Conservation (phyloP, 2,329 filamentous ascomycete genomes). For the Microdochium trichocladiopsis region DNA sequence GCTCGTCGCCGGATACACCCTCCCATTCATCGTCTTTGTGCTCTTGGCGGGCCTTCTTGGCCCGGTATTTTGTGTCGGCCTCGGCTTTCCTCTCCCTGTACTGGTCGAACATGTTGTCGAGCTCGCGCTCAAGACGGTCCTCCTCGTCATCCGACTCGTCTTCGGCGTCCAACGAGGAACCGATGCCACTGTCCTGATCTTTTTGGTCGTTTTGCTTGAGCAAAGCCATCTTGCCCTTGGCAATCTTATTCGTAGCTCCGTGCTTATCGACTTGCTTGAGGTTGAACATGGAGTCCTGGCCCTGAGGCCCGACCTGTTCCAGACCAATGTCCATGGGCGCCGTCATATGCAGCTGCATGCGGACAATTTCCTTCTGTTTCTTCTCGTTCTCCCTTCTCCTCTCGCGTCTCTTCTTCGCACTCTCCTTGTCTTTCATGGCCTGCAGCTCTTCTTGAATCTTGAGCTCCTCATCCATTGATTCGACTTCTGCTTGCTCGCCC, state of each 20-base stretch:
- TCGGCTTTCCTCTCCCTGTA: slow-evolving; percentile 77
- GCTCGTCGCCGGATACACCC: slow-evolving; percentile 66
- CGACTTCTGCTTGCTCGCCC: slow-evolving; percentile 76
- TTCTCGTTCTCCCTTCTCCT: slow-evolving; percentile 83
- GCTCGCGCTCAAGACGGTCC: slow-evolving; percentile 74
- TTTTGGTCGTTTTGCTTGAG: slow-evolving; percentile 48
- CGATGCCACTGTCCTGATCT: slow-evolving; percentile 44
- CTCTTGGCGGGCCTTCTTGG: slow-evolving; percentile 80
- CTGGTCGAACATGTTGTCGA: slow-evolving; percentile 81
- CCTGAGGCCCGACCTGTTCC: slow-evolving; percentile 73
- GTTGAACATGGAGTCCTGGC: slow-evolving; percentile 79
- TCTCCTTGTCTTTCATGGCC: slow-evolving; percentile 72
- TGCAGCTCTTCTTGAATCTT: slow-evolving; percentile 84
- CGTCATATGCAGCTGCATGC: slow-evolving; percentile 96
- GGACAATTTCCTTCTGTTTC: slow-evolving; percentile 90
- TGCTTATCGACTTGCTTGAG: slow-evolving; percentile 76
- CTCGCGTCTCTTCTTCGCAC: slow-evolving; percentile 71
- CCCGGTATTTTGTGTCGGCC: slow-evolving; percentile 77
- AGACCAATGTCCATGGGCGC: slow-evolving; percentile 93
- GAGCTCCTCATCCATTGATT: slow-evolving; percentile 91
- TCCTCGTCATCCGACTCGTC: slow-evolving; percentile 70
- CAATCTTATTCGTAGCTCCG: slow-evolving; percentile 60
- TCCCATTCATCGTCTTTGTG: slow-evolving; percentile 87
- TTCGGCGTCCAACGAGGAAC: slow-evolving; percentile 46
- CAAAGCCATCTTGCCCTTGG: slow-evolving; percentile 72